Conservation (phyloP, 2,329 filamentous ascomycete genomes). For the Emergomyces orientalis region DNA sequence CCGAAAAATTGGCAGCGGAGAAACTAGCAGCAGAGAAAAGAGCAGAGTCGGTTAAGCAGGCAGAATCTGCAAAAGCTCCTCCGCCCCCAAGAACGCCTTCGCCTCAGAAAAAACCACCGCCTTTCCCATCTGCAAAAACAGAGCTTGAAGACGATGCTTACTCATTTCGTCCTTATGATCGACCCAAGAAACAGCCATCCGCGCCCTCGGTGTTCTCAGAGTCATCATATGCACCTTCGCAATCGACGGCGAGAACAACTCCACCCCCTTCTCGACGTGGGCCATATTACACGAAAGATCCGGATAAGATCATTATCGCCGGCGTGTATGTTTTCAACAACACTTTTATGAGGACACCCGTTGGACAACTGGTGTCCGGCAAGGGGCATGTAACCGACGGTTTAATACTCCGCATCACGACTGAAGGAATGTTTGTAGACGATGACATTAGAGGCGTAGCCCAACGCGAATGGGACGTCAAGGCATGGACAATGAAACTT, state of each 20-base stretch:
- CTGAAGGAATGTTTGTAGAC: slow-evolving; percentile 92
- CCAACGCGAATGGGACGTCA: slow-evolving; percentile 98
- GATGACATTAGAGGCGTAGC: slow-evolving; percentile 84
- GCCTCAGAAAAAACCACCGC: slow-evolving; percentile 31
- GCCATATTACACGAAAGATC: slow-evolving; percentile 78
- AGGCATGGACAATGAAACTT: slow-evolving; percentile 91
- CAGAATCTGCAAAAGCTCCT: slow-evolving; percentile 17
- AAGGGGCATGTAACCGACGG: slow-evolving; percentile 81
- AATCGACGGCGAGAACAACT: slow-evolving; percentile 73
- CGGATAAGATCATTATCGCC: slow-evolving; percentile 90
- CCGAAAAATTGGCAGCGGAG: slow-evolving; percentile 23
- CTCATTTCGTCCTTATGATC: slow-evolving; percentile 70
- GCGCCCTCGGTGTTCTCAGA: slow-evolving; percentile 67
- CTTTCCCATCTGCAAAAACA: slow-evolving; percentile 30
- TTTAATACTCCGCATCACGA: slow-evolving; percentile 81
- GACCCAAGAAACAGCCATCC: slow-evolving; percentile 54
- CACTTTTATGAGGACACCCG: slow-evolving; percentile 74
- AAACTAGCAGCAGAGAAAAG: slow-evolving; percentile 31
- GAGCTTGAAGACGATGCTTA: slow-evolving; percentile 55
- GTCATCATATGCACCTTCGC: slow-evolving; percentile 75
- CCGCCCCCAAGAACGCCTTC: slow-evolving; percentile 26
- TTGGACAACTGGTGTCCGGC: slow-evolving; percentile 82
- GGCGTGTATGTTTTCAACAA: slow-evolving; percentile 91
- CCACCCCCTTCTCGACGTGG: slow-evolving; percentile 70
- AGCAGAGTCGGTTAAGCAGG: slow-evolving; percentile 16